These are phyloP conservation scores for Balamuthia mandrillaris DNA, from an alignment of 208 protist species.

Conservation along the genomic window DNA sequence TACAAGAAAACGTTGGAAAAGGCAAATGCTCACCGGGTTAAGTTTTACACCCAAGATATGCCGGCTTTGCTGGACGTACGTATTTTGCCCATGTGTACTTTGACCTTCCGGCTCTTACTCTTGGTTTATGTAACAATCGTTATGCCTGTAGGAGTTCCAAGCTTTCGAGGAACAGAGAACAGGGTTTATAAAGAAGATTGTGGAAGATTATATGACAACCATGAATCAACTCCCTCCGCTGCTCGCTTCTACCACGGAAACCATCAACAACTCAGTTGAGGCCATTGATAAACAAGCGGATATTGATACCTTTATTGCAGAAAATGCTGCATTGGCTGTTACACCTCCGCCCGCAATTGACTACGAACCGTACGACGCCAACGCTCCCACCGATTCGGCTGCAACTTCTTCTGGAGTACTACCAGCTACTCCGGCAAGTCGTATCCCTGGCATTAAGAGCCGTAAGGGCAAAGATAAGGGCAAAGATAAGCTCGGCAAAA, in stretches of 20 bases:
- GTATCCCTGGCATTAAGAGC: no score
- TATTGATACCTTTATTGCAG: not conserved
- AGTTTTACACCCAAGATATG: slow-evolving; percentile 2
- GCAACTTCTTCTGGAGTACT: no score
- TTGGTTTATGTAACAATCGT: not conserved
- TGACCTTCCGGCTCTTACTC: not conserved
- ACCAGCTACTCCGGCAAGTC: no score
- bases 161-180: not conserved
- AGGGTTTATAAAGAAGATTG: not conserved
- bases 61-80: not conserved
- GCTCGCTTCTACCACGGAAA: not conserved
- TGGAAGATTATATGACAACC: slow-evolving; percentile 15
- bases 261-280: not conserved
- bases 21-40: not conserved
- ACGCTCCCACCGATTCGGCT: no score
- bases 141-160: slow-evolving; percentile 12
- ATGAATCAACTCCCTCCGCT: not conserved
- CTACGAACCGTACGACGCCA: not conserved
- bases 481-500: no score
- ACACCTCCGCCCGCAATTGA: slow-evolving; percentile 9
- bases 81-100: no score
- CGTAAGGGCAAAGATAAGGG: no score
- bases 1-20: slow-evolving; percentile 21
- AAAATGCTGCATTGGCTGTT: not conserved
- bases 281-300: not conserved